Evolutionary conservation across 2,329 filamentous ascomycete species (phyloP), one percentile per base, ranked within the genome.

Genomic region (Fusarium sp.): DNA sequence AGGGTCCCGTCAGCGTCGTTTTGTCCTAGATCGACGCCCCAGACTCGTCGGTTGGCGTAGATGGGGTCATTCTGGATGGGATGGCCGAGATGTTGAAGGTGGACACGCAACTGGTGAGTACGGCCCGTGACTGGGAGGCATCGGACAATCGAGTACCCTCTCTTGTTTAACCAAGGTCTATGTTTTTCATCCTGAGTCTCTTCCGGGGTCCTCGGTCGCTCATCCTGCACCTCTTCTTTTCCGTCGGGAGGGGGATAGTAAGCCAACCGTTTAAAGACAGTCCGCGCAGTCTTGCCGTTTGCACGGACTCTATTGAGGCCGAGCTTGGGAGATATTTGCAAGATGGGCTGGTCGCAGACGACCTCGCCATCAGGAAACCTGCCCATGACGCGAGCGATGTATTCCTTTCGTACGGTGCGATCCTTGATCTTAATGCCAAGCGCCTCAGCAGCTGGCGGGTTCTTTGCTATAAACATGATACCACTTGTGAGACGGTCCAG

Each of bases 21-120:
- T 49, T 77, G 84, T 14, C 92, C 95, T 0, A 99, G 85, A 9
- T 88, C 84, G 1, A 88, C 81, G 0, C 95, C 95, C 82, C 96
- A 99, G 10, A 99, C 95, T 53, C 88, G 88, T 72, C 92, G 88
- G 73, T 99, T 99, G 69, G 92, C 93, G 75, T 99, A 99, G 68
- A 99, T 98, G 8, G 95, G 95, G 72, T 99, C 95, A 74, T 99
- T 99, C 63, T 92, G 88, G 67, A 99, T 98, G 2, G 95, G 95
- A 72, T 98, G 91, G 1, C 95, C 95, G 4, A 99, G 81, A 74
- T 92, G 96, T 73, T 99, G 95, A 14, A 99, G 82, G 71, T 99
- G 95, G 15, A 99, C 95, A 31, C 95, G 88, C 44, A 99, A 84
- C 75, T 99, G 95, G 72, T 99, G 95, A 11, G 95, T 99, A 46